Evolutionary conservation across 495 filamentous ascomycete genomes (phyloP).

Genomic region (Podospora sp.): DNA sequence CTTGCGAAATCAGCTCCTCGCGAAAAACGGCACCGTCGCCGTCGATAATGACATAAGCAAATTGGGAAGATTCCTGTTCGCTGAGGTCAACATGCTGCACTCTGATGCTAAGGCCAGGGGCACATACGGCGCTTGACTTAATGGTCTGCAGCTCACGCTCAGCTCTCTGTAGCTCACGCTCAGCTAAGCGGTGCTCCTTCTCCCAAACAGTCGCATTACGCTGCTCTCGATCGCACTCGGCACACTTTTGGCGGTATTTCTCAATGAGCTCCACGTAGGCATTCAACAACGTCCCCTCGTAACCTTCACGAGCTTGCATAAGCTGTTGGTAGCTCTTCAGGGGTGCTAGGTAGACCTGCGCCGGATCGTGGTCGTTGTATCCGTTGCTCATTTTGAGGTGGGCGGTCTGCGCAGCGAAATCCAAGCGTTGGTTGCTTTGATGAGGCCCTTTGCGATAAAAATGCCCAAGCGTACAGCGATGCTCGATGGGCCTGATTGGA

Average conservation of each 20-base stretch:
- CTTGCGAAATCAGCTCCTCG: slow-evolving; percentile 33
- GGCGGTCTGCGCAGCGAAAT: neutral
- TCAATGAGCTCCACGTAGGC: slow-evolving; percentile 22
- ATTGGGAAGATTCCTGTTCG: slow-evolving; percentile 30
- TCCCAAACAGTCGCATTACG: slow-evolving; percentile 32
- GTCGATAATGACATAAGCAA: slow-evolving; percentile 38
- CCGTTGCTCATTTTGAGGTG: neutral
- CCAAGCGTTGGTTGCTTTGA: too few species aligned
- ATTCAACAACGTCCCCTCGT: slow-evolving; percentile 15
- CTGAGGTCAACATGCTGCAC: too few species aligned
- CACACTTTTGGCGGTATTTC: slow-evolving; percentile 25
- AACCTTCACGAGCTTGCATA: neutral
- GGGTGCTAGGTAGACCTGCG: slow-evolving; percentile 15
- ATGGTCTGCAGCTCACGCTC: slow-evolving; percentile 30
- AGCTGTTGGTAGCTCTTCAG: slow-evolving; percentile 11
- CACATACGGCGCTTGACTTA: slow-evolving; percentile 24
- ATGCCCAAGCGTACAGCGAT: too few species aligned
- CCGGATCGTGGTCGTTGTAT: slow-evolving; percentile 19
- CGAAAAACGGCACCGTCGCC: slow-evolving; percentile 39
- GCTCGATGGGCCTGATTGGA: too few species aligned
- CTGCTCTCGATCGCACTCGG: slow-evolving; percentile 31
- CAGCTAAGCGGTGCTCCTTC: slow-evolving; percentile 25
- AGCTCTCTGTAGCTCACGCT: slow-evolving; percentile 27
- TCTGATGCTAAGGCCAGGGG: too few species aligned
- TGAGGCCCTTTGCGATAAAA: too few species aligned